Evolutionary conservation across 75 land plant species (phyloP), one percentile per base, ranked within the genome.

Genomic region (Picea glauca): DNA sequence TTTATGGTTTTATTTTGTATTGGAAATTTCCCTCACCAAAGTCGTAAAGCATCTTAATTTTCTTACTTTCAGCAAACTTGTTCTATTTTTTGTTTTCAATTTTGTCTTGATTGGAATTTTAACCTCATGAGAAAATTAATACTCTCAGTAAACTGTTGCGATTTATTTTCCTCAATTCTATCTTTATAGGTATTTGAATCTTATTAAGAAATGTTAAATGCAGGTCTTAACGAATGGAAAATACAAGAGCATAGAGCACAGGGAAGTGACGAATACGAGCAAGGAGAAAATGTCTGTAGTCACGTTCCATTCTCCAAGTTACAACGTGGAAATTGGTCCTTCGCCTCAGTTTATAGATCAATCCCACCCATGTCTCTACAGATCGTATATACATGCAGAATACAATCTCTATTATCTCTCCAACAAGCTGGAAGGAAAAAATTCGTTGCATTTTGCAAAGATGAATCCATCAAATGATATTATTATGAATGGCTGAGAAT

Each of bases 381-480:
- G 78, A 63, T 84, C 78, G 60, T 91, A 86, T 83, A 91, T 78
- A 35, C 92, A 91, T 83, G 92, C 87, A 66, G 92, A 91, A 62
- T 91, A 88, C 80, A 91, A 83, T 76, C 82, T 78, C 14, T 90
- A 91, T 74, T 91, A 91, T 61, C 82, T 91, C 23, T 82, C 86
- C 0, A 88, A 83, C 80, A 91, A 84, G 81, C 58, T 91, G 32
- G 79, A 91, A 57, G 92, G 92, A 46, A 91, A 91, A 77, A 91
- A 80, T 60, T 80, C 88, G 1, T 77, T 91, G 58, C 90, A 88
- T 0, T 91, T 91, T 77, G 92, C 90, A 5, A 88, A 79, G 78
- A 80, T 40, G 26, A 26, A 40, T 40, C 43, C 43, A 4, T 40
- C 4, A 40, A 40, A 40, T 40, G 43, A 40, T 40, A 40, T 40